Conservation (phyloP, 495 filamentous ascomycete genomes). For the Podospora pseudoanserina region DNA sequence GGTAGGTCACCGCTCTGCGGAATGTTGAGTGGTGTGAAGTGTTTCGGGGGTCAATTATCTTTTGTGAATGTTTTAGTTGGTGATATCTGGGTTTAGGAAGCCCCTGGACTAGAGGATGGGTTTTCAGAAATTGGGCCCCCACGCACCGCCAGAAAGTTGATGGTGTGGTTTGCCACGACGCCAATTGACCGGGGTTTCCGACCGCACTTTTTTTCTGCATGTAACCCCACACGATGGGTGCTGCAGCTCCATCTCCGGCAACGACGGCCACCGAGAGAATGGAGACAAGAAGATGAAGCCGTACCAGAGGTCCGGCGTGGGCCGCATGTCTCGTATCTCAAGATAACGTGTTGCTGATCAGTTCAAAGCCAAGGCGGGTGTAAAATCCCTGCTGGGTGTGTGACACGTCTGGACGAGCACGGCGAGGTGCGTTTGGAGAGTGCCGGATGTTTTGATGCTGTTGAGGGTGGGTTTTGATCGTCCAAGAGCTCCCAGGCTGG, state of each 20-base stretch:
- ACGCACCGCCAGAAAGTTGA: not conserved
- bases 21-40: not conserved
- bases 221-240: not conserved
- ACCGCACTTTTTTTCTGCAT: conserved; percentile 1
- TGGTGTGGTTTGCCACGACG: not conserved
- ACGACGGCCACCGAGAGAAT: not conserved
- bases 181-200: conserved; percentile 6
- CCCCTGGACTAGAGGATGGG: not conserved
- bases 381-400: not conserved
- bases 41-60: not conserved
- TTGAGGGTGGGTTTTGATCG: conserved; percentile 5
- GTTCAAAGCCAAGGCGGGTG: not conserved
- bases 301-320: not conserved
- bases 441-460: not conserved
- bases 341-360: conserved; percentile 5
- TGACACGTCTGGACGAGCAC: conserved; percentile 1
- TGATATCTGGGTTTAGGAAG: not conserved
- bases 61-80: not conserved
- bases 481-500: conserved; percentile 3
- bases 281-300: not conserved
- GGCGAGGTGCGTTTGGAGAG: not conserved
- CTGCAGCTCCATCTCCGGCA: not conserved
- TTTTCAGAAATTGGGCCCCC: conserved; percentile 8
- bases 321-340: not conserved
- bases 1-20: not conserved